Evolutionary conservation across 1,139 yeast genomes (phyloP).

Genomic region (Saccharomyces hybrid): DNA sequence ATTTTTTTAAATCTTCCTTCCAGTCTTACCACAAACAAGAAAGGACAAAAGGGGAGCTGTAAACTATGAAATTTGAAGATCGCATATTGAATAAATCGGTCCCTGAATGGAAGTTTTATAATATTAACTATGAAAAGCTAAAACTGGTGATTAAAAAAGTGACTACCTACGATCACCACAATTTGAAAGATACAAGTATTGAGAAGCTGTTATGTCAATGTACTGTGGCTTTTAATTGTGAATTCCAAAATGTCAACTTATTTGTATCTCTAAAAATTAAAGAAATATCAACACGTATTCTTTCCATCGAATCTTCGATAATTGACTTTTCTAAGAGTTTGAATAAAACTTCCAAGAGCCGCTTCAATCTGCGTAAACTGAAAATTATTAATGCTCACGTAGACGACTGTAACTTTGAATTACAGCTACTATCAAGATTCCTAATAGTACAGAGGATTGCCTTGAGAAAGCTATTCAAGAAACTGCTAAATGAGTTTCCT

Average conservation of each 20-base stretch:
- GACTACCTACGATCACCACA: conserved; percentile 31
- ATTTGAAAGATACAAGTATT: not conserved
- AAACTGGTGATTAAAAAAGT: conserved; percentile 52
- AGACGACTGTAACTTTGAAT: conserved; percentile 33
- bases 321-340: conserved; percentile 1
- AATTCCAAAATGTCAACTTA: conserved; percentile 27
- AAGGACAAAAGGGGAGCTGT: not conserved
- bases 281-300: conserved; percentile 24
- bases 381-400: conserved; percentile 15
- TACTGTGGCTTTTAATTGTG: conserved; percentile 31
- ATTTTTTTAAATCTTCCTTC: not conserved
- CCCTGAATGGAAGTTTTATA: conserved; percentile 81
- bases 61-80: conserved; percentile 73
- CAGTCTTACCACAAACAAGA: not conserved
- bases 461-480: conserved; percentile 69
- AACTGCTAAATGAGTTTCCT: conserved; percentile 56
- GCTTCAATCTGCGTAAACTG: conserved; percentile 9
- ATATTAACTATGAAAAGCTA: conserved; percentile 72
- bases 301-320: conserved; percentile 24
- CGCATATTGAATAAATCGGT: conserved; percentile 68
- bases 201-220: conserved; percentile 8
- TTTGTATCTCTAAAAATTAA: conserved; percentile 27
- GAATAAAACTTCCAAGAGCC: not conserved
- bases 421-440: conserved; percentile 67
- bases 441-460: conserved; percentile 77